Evolutionary conservation across 2,329 filamentous ascomycete genomes (phyloP), one percentile per base, ranked within the genome.

Genomic region (Calonectria hongkongensis): DNA sequence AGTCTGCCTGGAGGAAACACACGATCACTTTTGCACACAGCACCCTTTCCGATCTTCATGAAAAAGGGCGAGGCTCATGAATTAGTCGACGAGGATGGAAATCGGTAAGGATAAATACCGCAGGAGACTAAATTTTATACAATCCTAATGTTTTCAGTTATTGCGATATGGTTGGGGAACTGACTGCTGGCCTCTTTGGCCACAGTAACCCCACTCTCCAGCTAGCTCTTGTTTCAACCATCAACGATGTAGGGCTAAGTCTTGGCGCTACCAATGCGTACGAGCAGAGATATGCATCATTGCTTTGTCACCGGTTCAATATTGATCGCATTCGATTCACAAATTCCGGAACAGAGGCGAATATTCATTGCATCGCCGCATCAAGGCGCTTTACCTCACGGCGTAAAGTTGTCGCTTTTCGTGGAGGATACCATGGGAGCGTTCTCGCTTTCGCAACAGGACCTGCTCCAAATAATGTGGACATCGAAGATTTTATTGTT

Each of bases 341-440:
- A 47, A 92, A 92, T 79, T 90, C 88, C 0, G 90, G 90, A 1
- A 92, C 90, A 0, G 90, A 92, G 79, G 89, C 89, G 0, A 92
- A 89, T 56, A 84, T 88, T 8, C 87, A 89, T 79, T 89, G 89
- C 1, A 76, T 92, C 1, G 86, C 85, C 3, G 85, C 83, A 1
- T 89, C 89, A 0, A 83, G 83, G 18, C 79, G 79, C 3, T 64
- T 58, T 28, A 72, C 65, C 8, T 30, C 39, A 13, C 43, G 28
- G 9, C 45, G 25, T 3, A 86, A 86, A 77, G 83, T 89, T 1
- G 87, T 86, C 1, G 86, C 86, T 0, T 85, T 90, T 10, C 82
- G 78, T 0, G 89, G 89, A 47, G 79, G 76, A 9, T 71, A 78
- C 41, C 79, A 80, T 39, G 77, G 77, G 65, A 69, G 5, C 33